Conservation (phyloP, 345 rosid species). For the Arabis alpina region DNA sequence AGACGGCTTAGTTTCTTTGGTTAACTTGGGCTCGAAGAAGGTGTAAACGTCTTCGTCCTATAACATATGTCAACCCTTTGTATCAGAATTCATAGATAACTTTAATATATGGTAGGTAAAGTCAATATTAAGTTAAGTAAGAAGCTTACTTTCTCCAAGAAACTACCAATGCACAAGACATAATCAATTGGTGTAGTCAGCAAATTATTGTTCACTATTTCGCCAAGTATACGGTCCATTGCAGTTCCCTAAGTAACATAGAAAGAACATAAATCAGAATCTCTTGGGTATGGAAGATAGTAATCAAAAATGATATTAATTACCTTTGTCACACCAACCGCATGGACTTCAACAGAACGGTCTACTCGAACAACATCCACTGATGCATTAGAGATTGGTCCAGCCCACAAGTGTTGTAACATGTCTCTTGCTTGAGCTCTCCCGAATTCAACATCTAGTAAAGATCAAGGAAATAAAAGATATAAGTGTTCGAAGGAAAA, state of each 20-base stretch:
- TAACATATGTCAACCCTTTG: slow-evolving; percentile 24
- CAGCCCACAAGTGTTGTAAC: slow-evolving; percentile 99
- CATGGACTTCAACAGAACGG: slow-evolving; percentile 91
- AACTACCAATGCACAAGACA: slow-evolving; percentile 87
- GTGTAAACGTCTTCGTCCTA: slow-evolving; percentile 98
- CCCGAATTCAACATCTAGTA: slow-evolving; percentile 89
- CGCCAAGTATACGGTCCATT: slow-evolving; percentile 82
- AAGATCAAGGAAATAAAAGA: slow-evolving; percentile 13
- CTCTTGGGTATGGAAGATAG: not conserved
- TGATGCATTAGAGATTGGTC: slow-evolving; percentile 94
- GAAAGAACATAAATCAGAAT: slow-evolving; percentile 25
- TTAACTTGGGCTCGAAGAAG: slow-evolving; percentile 83
- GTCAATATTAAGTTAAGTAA: slow-evolving; percentile 1
- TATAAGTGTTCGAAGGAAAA: not conserved
- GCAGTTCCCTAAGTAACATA: slow-evolving; percentile 77
- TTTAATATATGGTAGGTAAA: not conserved
- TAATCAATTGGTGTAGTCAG: slow-evolving; percentile 87
- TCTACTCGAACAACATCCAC: slow-evolving; percentile 93
- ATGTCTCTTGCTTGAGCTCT: slow-evolving; percentile 95
- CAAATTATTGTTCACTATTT: slow-evolving; percentile 81
- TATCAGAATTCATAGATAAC: slow-evolving; percentile 3
- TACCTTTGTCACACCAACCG: slow-evolving; percentile 97
- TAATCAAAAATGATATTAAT: not conserved
- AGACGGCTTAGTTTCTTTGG: slow-evolving; percentile 46
- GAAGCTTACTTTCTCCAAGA: slow-evolving; percentile 77